Conservation (phyloP, 2,329 filamentous ascomycete species). For the Aureobasidium vineae region DNA sequence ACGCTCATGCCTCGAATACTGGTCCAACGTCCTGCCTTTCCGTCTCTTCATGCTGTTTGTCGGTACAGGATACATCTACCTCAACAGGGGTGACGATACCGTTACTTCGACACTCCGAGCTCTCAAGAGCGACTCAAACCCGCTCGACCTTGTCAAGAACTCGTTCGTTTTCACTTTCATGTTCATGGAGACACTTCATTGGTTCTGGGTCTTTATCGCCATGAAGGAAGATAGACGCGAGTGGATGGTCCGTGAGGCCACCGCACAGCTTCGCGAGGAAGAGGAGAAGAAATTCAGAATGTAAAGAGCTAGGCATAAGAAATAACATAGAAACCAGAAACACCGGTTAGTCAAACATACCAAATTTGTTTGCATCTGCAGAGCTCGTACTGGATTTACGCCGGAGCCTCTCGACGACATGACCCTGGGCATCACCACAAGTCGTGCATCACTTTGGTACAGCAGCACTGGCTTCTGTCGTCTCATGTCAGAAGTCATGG, state of each 20-base stretch:
- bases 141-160: conserved; percentile 70
- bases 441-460: too few species aligned
- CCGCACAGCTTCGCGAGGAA: conserved; percentile 18
- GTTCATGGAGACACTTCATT: conserved; percentile 77
- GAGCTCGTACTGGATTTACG: too few species aligned
- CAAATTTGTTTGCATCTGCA: too few species aligned
- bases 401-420: too few species aligned
- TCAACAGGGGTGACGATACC: conserved; percentile 55
- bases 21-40: conserved; percentile 58
- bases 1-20: conserved; percentile 47
- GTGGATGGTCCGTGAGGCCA: conserved; percentile 33
- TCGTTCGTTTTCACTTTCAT: conserved; percentile 79
- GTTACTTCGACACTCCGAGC: conserved; percentile 35
- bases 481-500: too few species aligned
- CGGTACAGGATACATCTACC: conserved; percentile 63
- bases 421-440: too few species aligned
- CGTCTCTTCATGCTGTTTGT: conserved; percentile 62
- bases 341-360: background rate
- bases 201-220: conserved; percentile 82
- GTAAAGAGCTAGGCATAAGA: conserved; percentile 3
- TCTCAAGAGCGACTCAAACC: conserved; percentile 32
- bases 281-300: conserved; percentile 25
- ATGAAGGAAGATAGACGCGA: conserved; percentile 61
- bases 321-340: background rate
- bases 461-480: too few species aligned